These are phyloP conservation scores for Cavenderia fasciculata DNA, from an alignment of 78 protist species.

Conservation along the genomic window DNA sequence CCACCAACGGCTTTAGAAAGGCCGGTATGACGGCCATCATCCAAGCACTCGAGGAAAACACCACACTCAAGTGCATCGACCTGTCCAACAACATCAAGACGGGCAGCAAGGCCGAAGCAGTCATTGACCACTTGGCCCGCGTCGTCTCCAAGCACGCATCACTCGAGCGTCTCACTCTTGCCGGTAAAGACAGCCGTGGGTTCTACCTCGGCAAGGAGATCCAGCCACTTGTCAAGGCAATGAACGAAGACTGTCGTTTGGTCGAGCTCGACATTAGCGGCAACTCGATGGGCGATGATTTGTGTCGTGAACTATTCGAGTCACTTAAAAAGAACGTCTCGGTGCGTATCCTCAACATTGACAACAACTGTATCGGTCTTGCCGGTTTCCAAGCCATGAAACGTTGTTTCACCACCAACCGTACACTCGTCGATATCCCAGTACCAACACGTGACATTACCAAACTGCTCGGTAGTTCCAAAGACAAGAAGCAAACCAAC, in stretches of 20 bases:
- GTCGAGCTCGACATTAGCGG: conserved; percentile 60
- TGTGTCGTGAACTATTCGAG: conserved; percentile 66
- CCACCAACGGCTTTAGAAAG: conserved; percentile 48
- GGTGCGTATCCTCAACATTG: conserved; percentile 1
- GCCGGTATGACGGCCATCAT: conserved; percentile 40
- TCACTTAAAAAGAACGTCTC: conserved; percentile 35
- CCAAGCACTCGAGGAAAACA: conserved; percentile 57
- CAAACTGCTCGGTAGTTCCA: conserved; percentile 2
- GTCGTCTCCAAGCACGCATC: conserved; percentile 4
- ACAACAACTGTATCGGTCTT: conserved; percentile 36
- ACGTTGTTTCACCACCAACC: conserved; percentile 51
- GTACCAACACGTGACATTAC: conserved; percentile 69
- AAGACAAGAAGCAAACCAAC: conserved; percentile 49
- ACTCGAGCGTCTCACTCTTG: conserved; percentile 4
- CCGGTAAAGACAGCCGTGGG: conserved; percentile 6
- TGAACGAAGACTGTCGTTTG: conserved; percentile 25
- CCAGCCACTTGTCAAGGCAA: conserved; percentile 38
- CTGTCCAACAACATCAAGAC: conserved; percentile 37
- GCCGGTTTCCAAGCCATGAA: conserved; percentile 74
- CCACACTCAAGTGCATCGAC: conserved; percentile 23
- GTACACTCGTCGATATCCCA: conserved; percentile 62
- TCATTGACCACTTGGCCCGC: conserved; percentile 46
- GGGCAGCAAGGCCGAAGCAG: conserved; percentile 21
- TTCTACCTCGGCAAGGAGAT: conserved; percentile 58
- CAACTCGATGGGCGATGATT: conserved; percentile 54